phyloP scores from a whole-genome alignment of 495 filamentous ascomycete species.

The Penicillium ochrochloron region DNA sequence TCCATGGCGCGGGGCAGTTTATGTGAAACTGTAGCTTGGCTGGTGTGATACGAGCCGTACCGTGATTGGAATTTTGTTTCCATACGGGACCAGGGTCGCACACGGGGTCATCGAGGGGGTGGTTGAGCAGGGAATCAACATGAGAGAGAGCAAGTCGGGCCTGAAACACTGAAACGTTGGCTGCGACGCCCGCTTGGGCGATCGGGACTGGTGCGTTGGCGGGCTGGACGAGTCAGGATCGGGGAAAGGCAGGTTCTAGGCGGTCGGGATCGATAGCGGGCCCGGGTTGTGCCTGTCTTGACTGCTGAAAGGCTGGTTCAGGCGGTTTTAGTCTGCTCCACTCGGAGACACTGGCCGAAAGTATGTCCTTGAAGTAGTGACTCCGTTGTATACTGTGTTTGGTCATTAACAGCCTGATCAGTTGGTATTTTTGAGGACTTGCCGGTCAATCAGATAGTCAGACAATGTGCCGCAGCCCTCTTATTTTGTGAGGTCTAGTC shows the following conservation, averaged over 20 bases:
- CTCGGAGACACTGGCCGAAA: slow-evolving; percentile 8
- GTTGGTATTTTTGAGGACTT: not conserved
- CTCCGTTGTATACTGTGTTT: not conserved
- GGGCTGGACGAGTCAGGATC: slow-evolving; percentile 5
- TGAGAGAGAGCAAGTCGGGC: not conserved
- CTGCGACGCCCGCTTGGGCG: slow-evolving; percentile 9
- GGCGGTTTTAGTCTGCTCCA: slow-evolving; percentile 4
- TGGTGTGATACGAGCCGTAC: not conserved
- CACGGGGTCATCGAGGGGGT: not conserved
- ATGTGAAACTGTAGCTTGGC: slow-evolving; percentile 13
- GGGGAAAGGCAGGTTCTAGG: not conserved
- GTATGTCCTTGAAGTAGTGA: not conserved
- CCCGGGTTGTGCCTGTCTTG: slow-evolving; percentile 6
- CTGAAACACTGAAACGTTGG: slow-evolving; percentile 21
- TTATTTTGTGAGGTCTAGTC: not conserved
- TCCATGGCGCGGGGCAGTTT: slow-evolving; percentile 1
- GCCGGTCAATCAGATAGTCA: not conserved
- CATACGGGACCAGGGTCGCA: not conserved
- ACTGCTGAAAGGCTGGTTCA: not conserved
- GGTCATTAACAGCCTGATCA: not conserved
- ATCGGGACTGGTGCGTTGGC: not conserved
- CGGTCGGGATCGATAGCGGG: slow-evolving; percentile 1
- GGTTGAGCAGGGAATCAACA: not conserved
- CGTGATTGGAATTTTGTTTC: not conserved
- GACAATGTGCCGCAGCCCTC: not conserved